Conservation (phyloP, 2,329 filamentous ascomycete species). For the Cyphellophora europaea region DNA sequence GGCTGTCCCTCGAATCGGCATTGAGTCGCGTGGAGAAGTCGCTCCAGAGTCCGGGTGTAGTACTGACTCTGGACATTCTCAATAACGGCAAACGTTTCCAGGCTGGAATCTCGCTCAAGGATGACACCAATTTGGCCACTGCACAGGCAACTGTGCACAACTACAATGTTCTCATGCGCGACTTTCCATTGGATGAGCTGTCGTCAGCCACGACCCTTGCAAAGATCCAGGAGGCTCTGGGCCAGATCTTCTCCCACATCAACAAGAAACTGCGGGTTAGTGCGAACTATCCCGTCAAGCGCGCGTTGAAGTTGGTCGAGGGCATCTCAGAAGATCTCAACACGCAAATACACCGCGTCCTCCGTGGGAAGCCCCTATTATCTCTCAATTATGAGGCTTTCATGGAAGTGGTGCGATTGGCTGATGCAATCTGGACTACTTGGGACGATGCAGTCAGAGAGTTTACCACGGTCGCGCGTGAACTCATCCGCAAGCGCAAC, state of each 20-base stretch:
- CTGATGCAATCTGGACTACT: slow-evolving; percentile 75
- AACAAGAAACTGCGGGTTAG: slow-evolving; percentile 98
- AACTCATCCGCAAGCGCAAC: slow-evolving; percentile 83
- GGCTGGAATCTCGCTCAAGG: slow-evolving; percentile 90
- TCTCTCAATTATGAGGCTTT: slow-evolving; percentile 91
- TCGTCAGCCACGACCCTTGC: slow-evolving; percentile 81
- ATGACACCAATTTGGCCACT: slow-evolving; percentile 92
- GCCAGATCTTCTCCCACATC: slow-evolving; percentile 83
- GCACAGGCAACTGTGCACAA: slow-evolving; percentile 94
- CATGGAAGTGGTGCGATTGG: slow-evolving; percentile 69
- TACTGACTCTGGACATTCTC: slow-evolving; percentile 84
- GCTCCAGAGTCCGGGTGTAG: slow-evolving; percentile 77
- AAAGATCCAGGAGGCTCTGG: slow-evolving; percentile 81
- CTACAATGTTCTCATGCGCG: slow-evolving; percentile 97
- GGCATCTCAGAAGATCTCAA: slow-evolving; percentile 93
- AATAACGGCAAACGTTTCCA: slow-evolving; percentile 97
- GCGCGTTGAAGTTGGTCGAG: slow-evolving; percentile 88
- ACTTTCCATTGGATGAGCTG: slow-evolving; percentile 92
- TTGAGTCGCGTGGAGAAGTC: slow-evolving; percentile 87
- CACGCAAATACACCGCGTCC: slow-evolving; percentile 69
- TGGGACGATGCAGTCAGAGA: slow-evolving; percentile 98
- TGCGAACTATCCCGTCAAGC: slow-evolving; percentile 75
- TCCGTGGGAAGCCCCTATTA: slow-evolving; percentile 80
- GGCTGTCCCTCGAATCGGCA: slow-evolving; percentile 92
- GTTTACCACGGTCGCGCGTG: slow-evolving; percentile 93